Evolutionary conservation across 208 protist species (phyloP).

Genomic region (Leishmania martiniquensis): DNA sequence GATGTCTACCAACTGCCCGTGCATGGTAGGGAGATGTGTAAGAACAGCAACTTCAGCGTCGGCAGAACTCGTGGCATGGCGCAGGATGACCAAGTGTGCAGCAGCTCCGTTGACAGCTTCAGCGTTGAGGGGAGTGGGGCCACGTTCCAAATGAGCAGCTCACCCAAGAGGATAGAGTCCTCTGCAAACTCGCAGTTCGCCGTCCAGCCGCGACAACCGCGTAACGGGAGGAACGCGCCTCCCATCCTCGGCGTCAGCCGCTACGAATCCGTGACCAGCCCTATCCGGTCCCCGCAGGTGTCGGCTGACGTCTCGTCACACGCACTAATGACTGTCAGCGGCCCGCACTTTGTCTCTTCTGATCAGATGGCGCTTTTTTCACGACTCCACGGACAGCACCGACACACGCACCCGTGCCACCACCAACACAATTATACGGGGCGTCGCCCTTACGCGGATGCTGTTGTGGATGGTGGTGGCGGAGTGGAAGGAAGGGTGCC

Average conservation of each 20-base stretch:
- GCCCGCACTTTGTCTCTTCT: slow-evolving; percentile 17
- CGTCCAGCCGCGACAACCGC: slow-evolving; percentile 6
- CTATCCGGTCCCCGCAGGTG: slow-evolving; percentile 7
- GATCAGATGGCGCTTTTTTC: slow-evolving; percentile 13
- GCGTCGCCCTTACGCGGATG: not conserved
- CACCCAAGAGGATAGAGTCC: slow-evolving; percentile 23
- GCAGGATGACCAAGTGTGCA: slow-evolving; percentile 25
- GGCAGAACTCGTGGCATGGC: not conserved
- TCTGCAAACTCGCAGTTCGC: slow-evolving; percentile 33
- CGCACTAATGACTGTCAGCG: not conserved
- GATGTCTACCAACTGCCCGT: slow-evolving; percentile 4
- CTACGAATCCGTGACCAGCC: slow-evolving; percentile 20
- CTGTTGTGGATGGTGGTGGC: not conserved
- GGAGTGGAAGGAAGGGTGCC: slow-evolving; percentile 5
- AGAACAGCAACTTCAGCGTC: not conserved
- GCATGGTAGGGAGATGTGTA: slow-evolving; percentile 4
- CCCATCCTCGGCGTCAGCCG: not conserved
- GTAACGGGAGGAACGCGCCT: not conserved
- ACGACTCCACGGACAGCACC: not conserved
- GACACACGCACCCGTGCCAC: not conserved
- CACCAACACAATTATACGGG: not conserved
- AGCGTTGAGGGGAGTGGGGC: not conserved
- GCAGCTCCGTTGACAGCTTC: slow-evolving; percentile 31
- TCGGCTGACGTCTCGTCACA: slow-evolving; percentile 6
- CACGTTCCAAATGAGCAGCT: not conserved